Evolutionary conservation across 116 monocot species (phyloP).

Genomic region (Papilionanthe hybrid): DNA sequence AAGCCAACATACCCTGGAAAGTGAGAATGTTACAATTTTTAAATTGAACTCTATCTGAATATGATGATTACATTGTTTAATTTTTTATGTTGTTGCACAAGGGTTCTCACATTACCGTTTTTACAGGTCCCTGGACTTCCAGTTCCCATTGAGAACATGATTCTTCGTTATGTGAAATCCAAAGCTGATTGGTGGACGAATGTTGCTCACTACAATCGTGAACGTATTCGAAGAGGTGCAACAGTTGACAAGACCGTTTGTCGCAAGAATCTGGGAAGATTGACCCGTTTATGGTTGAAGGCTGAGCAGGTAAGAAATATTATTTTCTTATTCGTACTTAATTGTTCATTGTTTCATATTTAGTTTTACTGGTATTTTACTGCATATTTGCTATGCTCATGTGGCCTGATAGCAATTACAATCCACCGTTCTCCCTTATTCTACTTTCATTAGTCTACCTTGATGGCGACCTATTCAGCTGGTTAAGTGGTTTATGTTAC

Average conservation of each 20-base stretch:
- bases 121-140: conserved; percentile 68
- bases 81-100: conserved; percentile 4
- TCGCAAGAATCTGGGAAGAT: conserved; percentile 66
- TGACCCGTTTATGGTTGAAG: conserved; percentile 67
- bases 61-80: not conserved
- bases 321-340: not conserved
- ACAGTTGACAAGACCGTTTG: conserved; percentile 80
- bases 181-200: conserved; percentile 75
- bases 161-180: conserved; percentile 63
- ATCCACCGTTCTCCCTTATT: not conserved
- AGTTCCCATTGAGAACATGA: conserved; percentile 73
- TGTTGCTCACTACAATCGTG: conserved; percentile 66
- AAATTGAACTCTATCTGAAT: not conserved
- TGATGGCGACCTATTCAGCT: not conserved
- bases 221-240: conserved; percentile 76
- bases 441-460: not conserved
- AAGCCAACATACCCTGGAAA: conserved; percentile 97
- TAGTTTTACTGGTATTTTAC: not conserved
- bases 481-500: not conserved
- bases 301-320: conserved; percentile 51
- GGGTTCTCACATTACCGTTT: not conserved
- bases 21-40: conserved; percentile 8
- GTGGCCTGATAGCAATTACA: not conserved
- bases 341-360: not conserved
- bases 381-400: not conserved